Evolutionary conservation across 2,329 filamentous ascomycete species (phyloP).

Genomic region (Elsinoe necatrix): DNA sequence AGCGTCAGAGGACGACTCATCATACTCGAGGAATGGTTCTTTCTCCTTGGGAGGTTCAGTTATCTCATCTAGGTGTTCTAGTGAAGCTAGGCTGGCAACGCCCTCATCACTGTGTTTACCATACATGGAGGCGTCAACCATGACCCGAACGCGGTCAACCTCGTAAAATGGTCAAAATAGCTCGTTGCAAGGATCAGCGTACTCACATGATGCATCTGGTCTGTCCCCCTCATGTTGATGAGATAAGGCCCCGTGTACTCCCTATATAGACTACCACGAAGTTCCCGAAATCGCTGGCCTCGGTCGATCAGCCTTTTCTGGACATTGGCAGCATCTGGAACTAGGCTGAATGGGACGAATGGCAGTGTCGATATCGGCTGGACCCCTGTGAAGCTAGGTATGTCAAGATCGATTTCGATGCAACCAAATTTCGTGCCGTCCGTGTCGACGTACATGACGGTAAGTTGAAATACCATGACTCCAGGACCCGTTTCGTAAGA

Average conservation of each 20-base stretch:
- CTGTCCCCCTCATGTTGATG: slow-evolving; percentile 15
- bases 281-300: slow-evolving; percentile 23
- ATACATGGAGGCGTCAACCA: background rate
- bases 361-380: slow-evolving; percentile 20
- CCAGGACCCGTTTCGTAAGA: slow-evolving; percentile 17
- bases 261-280: slow-evolving; percentile 23
- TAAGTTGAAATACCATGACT: background rate
- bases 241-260: slow-evolving; percentile 20
- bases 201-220: slow-evolving; percentile 16
- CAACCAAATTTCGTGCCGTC: slow-evolving; percentile 31
- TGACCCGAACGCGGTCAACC: slow-evolving; percentile 8
- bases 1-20: background rate
- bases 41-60: background rate
- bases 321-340: slow-evolving; percentile 19
- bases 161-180: background rate
- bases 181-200: background rate
- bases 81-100: background rate
- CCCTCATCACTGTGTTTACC: background rate
- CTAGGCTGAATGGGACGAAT: slow-evolving; percentile 20
- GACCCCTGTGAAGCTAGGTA: slow-evolving; percentile 24
- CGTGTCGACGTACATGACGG: slow-evolving; percentile 31
- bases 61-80: background rate
- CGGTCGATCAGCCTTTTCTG: slow-evolving; percentile 19
- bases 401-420: slow-evolving; percentile 20
- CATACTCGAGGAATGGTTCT: background rate